A percentile compares a stretch with the other conserved stretches of the same genome.
Evolutionary conservation across 352 stramenopile genomes (phyloP).

Genomic region (Phytophthora fragariae): DNA sequence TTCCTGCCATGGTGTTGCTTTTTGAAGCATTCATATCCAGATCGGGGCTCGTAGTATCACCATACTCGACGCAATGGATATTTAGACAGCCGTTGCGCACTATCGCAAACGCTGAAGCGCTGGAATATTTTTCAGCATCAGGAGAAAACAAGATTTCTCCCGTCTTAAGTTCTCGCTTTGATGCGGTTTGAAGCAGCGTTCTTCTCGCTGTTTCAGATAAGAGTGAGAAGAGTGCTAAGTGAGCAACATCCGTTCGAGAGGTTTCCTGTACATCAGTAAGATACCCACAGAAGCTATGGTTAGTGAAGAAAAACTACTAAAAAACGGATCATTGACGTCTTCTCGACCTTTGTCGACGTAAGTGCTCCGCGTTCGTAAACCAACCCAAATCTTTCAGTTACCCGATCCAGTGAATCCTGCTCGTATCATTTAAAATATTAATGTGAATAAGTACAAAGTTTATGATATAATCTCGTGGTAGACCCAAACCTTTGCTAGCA

Average conservation of each 20-base stretch:
- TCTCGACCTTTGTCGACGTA: conserved; percentile 19
- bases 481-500: conserved; percentile 32
- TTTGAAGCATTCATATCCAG: background rate
- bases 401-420: conserved; percentile 40
- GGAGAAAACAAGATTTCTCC: conserved; percentile 31
- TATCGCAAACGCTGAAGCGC: conserved; percentile 36
- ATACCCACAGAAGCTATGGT: background rate
- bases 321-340: background rate
- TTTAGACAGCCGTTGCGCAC: conserved; percentile 56
- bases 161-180: conserved; percentile 25
- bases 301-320: background rate
- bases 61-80: conserved; percentile 49
- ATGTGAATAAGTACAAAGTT: background rate
- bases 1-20: background rate
- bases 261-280: conserved; percentile 32
- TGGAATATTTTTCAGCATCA: conserved; percentile 12
- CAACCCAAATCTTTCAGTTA: conserved; percentile 39
- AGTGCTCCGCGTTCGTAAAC: conserved; percentile 37
- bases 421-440: background rate
- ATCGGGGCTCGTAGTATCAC: background rate
- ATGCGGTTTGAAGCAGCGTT: conserved; percentile 40
- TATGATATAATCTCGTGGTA: background rate
- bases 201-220: conserved; percentile 42
- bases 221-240: conserved; percentile 52
- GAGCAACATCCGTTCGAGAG: conserved; percentile 41